A percentile compares a stretch with the other conserved stretches of the same genome.
Conservation (phyloP, 805 yeast genomes). For the Isabelozyma rhagii region DNA sequence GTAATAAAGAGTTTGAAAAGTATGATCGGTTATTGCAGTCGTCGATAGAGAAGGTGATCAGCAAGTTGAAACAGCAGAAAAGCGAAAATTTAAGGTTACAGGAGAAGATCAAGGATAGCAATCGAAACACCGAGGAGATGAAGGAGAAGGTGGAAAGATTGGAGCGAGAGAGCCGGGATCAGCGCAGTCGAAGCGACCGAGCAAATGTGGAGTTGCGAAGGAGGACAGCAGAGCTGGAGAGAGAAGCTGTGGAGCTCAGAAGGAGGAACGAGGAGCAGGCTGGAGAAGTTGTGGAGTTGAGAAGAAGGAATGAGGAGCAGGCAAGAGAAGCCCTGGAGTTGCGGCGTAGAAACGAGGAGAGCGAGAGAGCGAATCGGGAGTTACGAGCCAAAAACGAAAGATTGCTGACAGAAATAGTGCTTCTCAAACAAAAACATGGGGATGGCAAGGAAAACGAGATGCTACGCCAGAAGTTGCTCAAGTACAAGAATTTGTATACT, state of each 20-base stretch:
- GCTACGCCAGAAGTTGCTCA: slow-evolving; percentile 29
- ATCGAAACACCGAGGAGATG: not conserved
- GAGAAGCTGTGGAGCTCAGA: not conserved
- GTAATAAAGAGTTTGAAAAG: slow-evolving; percentile 22
- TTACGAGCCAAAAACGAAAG: not conserved
- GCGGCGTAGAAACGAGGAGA: not conserved
- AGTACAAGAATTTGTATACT: slow-evolving; percentile 32
- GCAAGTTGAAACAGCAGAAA: slow-evolving; percentile 8
- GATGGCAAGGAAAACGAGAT: slow-evolving; percentile 22
- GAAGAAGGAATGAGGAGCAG: not conserved
- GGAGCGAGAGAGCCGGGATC: not conserved
- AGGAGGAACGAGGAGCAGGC: not conserved
- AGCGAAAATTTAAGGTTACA: not conserved
- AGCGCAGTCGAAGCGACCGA: not conserved
- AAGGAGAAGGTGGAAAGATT: not conserved
- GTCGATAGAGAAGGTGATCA: slow-evolving; percentile 24
- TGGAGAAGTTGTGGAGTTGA: not conserved
- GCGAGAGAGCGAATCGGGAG: not conserved
- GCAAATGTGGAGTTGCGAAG: not conserved
- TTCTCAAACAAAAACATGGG: not conserved
- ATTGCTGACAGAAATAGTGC: not conserved
- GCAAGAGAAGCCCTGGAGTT: not conserved
- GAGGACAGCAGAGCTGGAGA: not conserved
- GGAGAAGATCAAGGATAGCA: not conserved
- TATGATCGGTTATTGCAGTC: slow-evolving; percentile 22